These are phyloP conservation scores for Daldinia sp. DNA, from an alignment of 2,329 filamentous ascomycete genomes.

Conservation along the genomic window DNA sequence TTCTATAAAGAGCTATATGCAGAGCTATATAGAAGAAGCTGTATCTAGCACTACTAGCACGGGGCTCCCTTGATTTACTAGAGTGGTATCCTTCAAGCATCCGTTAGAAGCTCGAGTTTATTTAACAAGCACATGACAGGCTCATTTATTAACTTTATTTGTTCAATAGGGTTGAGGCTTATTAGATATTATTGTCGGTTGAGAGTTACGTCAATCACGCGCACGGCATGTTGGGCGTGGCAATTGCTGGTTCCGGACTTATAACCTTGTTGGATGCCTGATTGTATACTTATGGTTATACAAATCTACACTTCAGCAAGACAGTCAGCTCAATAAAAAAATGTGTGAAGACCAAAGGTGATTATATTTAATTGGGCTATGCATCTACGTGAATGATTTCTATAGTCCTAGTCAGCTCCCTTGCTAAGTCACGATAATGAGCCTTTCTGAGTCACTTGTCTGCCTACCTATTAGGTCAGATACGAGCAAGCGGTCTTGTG, in stretches of 20 bases:
- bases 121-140: neutral
- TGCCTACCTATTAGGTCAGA: neutral
- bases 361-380: neutral
- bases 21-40: too few species aligned
- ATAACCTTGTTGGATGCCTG: neutral
- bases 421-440: neutral
- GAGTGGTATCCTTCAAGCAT: too few species aligned
- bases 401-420: neutral
- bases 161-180: neutral
- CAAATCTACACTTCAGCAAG: neutral
- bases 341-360: neutral
- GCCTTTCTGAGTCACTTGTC: conserved; percentile 5
- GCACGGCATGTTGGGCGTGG: neutral
- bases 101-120: neutral
- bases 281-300: neutral
- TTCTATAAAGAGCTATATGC: too few species aligned
- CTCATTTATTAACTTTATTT: neutral
- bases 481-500: neutral
- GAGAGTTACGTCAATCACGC: neutral
- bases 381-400: neutral
- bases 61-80: too few species aligned
- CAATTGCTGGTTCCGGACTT: neutral
- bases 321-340: neutral
- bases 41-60: too few species aligned
- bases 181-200: neutral